A percentile compares a stretch with the other conserved stretches of the same genome.
Conservation (phyloP, 2,329 filamentous ascomycete genomes). For the Eutypella sp. region DNA sequence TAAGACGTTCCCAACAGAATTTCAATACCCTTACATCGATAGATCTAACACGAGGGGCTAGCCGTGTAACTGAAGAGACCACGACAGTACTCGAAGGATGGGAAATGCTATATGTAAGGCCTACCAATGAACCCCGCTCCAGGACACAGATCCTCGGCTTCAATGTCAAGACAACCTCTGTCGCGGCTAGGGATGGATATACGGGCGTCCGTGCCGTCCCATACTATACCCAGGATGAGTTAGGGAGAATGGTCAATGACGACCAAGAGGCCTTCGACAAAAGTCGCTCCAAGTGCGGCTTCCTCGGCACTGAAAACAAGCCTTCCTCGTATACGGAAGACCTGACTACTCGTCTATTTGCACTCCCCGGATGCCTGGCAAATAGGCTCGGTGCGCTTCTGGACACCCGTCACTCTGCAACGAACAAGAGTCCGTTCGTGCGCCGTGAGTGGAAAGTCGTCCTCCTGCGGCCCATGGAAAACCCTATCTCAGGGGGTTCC, state of each 20-base stretch:
- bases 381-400: conserved; percentile 13
- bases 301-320: background rate
- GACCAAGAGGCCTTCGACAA: conserved; percentile 3
- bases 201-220: conserved; percentile 12
- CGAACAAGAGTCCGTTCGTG: conserved; percentile 11
- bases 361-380: conserved; percentile 11
- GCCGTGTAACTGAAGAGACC: conserved; percentile 1
- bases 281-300: no score
- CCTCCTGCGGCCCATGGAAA: conserved; percentile 4
- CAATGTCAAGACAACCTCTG: conserved; percentile 4
- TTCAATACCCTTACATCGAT: no score
- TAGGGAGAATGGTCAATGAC: conserved; percentile 4
- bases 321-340: conserved; percentile 9
- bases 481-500: conserved; percentile 6
- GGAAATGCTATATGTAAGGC: conserved; percentile 4
- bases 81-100: conserved; percentile 4
- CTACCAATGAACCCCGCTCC: conserved; percentile 10
- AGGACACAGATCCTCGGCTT: conserved; percentile 9
- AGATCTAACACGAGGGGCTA: background rate
- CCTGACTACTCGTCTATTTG: conserved; percentile 8
- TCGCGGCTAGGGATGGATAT: conserved; percentile 9
- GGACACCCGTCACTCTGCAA: conserved; percentile 13
- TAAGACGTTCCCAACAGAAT: background rate
- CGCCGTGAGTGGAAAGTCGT: conserved; percentile 17
- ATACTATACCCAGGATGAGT: conserved; percentile 10